Evolutionary conservation across 768 basidiomycete genomes (phyloP).

Genomic region (Lactarius evosmus): DNA sequence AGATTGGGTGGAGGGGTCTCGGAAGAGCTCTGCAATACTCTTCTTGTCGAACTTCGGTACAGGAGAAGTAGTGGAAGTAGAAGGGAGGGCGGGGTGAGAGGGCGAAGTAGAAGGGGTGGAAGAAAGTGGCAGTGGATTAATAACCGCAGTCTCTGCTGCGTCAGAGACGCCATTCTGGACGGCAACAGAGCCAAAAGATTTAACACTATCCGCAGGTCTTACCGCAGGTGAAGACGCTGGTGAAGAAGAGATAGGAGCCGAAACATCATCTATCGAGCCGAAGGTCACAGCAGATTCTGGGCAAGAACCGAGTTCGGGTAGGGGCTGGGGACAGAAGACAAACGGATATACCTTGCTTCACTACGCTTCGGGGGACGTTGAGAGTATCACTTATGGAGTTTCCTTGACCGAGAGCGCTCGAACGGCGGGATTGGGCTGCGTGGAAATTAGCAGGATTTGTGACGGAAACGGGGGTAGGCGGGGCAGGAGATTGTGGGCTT

Average conservation of each 20-base stretch:
- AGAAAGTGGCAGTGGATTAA: slow-evolving; percentile 27
- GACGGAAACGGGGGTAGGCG: slow-evolving; percentile 36
- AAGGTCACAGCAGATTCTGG: slow-evolving; percentile 74
- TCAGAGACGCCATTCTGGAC: slow-evolving; percentile 42
- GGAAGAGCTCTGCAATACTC: slow-evolving; percentile 62
- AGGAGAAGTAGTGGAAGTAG: slow-evolving; percentile 26
- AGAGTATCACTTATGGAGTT: slow-evolving; percentile 78
- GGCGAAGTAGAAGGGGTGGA: slow-evolving; percentile 36
- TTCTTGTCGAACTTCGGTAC: slow-evolving; percentile 41
- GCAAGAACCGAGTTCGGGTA: slow-evolving; percentile 15
- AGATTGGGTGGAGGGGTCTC: slow-evolving; percentile 38
- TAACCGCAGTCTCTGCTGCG: slow-evolving; percentile 20
- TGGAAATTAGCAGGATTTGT: slow-evolving; percentile 42
- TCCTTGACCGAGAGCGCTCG: slow-evolving; percentile 68
- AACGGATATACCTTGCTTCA: slow-evolving; percentile 64
- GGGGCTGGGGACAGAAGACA: slow-evolving; percentile 20
- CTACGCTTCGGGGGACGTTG: slow-evolving; percentile 61
- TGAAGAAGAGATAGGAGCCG: slow-evolving; percentile 75
- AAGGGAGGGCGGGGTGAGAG: slow-evolving; percentile 24
- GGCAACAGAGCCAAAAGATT: slow-evolving; percentile 74
- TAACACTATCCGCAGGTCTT: slow-evolving; percentile 64
- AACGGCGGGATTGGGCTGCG: slow-evolving; percentile 66
- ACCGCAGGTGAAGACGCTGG: slow-evolving; percentile 63
- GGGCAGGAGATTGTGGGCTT: slow-evolving; percentile 74
- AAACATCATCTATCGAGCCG: slow-evolving; percentile 83